Conservation (phyloP, 2,329 filamentous ascomycete species). For the Raffaelea ambrosiae region DNA sequence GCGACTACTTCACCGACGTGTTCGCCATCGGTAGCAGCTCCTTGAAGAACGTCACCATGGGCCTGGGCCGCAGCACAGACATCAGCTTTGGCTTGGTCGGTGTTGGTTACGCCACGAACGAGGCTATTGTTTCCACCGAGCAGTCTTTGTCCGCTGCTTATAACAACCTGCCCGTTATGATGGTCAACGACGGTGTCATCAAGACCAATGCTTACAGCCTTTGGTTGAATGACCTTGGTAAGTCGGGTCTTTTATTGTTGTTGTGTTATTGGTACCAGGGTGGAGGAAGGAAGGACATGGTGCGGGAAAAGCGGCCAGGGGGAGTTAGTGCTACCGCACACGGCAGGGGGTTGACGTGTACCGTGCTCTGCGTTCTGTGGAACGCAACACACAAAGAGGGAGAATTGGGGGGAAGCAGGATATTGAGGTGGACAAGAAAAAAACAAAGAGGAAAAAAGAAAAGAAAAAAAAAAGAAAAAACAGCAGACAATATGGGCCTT, state of each 20-base stretch:
- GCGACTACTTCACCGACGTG: constrained; percentile 50
- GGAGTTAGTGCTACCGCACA: no score
- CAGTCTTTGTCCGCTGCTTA: constrained; percentile 25
- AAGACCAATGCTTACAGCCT: constrained; percentile 62
- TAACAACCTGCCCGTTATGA: constrained; percentile 54
- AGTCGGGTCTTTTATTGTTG: constrained; percentile 1
- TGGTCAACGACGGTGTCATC: constrained; percentile 56
- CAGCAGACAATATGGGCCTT: constrained; percentile 11
- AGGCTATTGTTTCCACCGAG: constrained; percentile 32
- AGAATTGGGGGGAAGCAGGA: no score
- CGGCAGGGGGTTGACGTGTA: no score
- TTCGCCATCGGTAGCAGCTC: constrained; percentile 45
- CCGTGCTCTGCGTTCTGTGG: no score
- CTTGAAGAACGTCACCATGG: constrained; percentile 50
- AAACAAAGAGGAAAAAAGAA: no score
- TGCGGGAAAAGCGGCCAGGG: no score
- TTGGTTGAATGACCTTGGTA: constrained; percentile 51
- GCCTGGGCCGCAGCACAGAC: constrained; percentile 44
- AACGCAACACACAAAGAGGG: no score
- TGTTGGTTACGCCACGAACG: constrained; percentile 49
- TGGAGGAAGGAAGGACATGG: background rate
- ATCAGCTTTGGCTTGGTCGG: constrained; percentile 51
- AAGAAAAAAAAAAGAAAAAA: no score
- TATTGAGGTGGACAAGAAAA: no score
- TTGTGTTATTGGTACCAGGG: background rate